These are phyloP conservation scores for Glarea lozoyensis DNA, from an alignment of 495 filamentous ascomycete species.

Conservation along the genomic window DNA sequence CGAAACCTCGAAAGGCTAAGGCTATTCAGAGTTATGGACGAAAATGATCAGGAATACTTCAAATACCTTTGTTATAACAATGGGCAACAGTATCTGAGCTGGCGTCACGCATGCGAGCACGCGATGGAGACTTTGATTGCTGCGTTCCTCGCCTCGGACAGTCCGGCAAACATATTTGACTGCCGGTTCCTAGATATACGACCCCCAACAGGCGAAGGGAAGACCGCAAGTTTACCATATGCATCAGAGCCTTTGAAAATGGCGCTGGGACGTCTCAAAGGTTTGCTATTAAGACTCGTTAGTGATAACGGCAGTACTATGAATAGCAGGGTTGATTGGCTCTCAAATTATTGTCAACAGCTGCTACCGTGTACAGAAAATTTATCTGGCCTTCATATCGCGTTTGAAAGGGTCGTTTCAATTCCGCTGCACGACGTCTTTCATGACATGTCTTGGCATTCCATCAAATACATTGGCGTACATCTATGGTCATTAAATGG, in stretches of 20 bases:
- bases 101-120: slow-evolving; percentile 55
- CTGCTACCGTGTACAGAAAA: slow-evolving; percentile 13
- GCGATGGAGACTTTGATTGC: slow-evolving; percentile 48
- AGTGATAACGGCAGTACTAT: slow-evolving; percentile 37
- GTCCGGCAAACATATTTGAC: slow-evolving; percentile 45
- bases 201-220: slow-evolving; percentile 41
- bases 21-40: slow-evolving; percentile 54
- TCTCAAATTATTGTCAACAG: slow-evolving; percentile 28
- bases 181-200: slow-evolving; percentile 57
- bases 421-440: slow-evolving; percentile 51
- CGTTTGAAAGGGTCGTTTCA: slow-evolving; percentile 42
- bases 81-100: slow-evolving; percentile 19
- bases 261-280: slow-evolving; percentile 47
- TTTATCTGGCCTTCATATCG: slow-evolving; percentile 56
- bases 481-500: slow-evolving; percentile 53
- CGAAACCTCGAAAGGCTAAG: slow-evolving; percentile 55
- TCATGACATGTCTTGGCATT: slow-evolving; percentile 51
- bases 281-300: slow-evolving; percentile 51
- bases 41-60: slow-evolving; percentile 9
- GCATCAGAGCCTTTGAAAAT: too few relatives aligned
- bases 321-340: slow-evolving; percentile 40
- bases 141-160: slow-evolving; percentile 44
- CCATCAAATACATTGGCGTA: slow-evolving; percentile 54
- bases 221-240: slow-evolving; percentile 37
- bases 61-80: background rate